Percentiles rank a stretch among this genome's conserved stretches.
Evolutionary conservation across 1,284 basidiomycete genomes (phyloP).

Genomic region (Ganoderma lucidum): DNA sequence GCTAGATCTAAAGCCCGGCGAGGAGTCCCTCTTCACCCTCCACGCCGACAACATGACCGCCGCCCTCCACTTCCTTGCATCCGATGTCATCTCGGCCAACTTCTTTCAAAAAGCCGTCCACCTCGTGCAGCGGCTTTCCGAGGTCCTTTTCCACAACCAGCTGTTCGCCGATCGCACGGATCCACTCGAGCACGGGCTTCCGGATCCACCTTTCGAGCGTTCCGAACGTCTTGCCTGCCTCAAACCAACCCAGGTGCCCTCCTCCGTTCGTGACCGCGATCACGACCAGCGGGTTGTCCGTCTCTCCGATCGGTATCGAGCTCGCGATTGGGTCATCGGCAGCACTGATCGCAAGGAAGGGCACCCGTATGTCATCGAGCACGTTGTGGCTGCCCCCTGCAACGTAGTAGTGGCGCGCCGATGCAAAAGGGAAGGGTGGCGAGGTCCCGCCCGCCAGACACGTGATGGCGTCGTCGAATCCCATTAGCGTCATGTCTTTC

Average conservation of each 20-base stretch:
- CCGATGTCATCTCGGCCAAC: constrained; percentile 58
- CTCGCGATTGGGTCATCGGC: constrained; percentile 91
- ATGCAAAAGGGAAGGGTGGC: constrained; percentile 83
- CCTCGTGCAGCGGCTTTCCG: constrained; percentile 48
- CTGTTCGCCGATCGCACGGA: constrained; percentile 65
- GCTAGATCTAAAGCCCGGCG: constrained; percentile 47
- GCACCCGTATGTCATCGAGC: constrained; percentile 67
- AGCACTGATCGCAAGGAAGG: constrained; percentile 87
- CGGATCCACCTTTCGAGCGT: constrained; percentile 73
- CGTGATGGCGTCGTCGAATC: constrained; percentile 77
- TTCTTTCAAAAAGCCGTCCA: constrained; percentile 68
- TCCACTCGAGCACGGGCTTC: constrained; percentile 80
- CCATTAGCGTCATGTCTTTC: constrained; percentile 61
- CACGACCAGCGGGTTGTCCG: constrained; percentile 70
- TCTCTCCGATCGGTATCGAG: constrained; percentile 65
- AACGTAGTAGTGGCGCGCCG: constrained; percentile 84
- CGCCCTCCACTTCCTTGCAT: constrained; percentile 52
- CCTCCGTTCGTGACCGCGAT: constrained; percentile 82
- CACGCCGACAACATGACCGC: constrained; percentile 47
- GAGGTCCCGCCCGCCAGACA: constrained; percentile 80
- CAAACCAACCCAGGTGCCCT: constrained; percentile 97
- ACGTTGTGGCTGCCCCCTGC: constrained; percentile 69
- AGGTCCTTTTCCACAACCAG: constrained; percentile 48
- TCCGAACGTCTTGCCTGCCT: constrained; percentile 54
- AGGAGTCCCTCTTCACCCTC: constrained; percentile 49